phyloP scores from a whole-genome alignment of 441 rosid species.

The Hura crepitans region DNA sequence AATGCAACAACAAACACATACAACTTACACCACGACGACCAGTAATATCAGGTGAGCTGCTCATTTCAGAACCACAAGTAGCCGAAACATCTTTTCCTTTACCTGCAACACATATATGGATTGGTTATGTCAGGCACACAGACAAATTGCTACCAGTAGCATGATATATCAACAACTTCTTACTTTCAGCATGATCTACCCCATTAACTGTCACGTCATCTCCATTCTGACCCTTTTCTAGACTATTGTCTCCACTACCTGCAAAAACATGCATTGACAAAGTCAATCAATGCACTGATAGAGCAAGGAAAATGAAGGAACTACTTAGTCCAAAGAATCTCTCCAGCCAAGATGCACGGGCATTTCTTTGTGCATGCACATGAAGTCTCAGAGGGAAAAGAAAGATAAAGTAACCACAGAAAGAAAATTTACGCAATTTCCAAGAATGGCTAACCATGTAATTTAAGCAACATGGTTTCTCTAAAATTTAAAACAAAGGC shows the following conservation, averaged over 20 bases:
- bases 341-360: background rate
- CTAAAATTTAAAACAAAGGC: background rate
- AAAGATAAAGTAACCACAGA: background rate
- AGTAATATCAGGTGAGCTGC: constrained; percentile 41
- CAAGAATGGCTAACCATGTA: background rate
- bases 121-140: constrained; percentile 27
- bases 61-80: constrained; percentile 39
- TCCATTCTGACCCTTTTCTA: constrained; percentile 40
- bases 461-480: background rate
- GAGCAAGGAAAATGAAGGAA: background rate
- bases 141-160: constrained; percentile 27
- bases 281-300: constrained; percentile 13
- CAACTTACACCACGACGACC: constrained; percentile 99
- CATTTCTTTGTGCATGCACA: background rate
- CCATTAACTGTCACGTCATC: constrained; percentile 28
- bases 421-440: background rate
- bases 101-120: constrained; percentile 40
- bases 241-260: constrained; percentile 51
- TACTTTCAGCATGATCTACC: constrained; percentile 44
- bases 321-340: constrained; percentile 1
- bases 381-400: background rate
- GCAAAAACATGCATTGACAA: constrained; percentile 29
- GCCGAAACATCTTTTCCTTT: constrained; percentile 33
- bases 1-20: constrained; percentile 85
- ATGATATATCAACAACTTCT: constrained; percentile 27